Conservation (phyloP, 129 eudicot genomes). For the Logfia minima region DNA sequence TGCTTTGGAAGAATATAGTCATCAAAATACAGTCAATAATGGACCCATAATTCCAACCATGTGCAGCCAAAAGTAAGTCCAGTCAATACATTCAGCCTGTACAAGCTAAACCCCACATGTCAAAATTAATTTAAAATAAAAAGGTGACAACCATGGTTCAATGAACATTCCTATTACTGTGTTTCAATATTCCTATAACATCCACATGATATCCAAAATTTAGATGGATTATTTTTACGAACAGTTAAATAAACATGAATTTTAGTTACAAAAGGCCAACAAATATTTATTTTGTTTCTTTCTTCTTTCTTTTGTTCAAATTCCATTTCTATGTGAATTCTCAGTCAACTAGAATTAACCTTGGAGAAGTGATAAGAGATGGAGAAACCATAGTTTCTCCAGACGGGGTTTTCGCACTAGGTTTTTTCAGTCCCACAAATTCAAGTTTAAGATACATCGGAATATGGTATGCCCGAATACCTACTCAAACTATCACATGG, state of each 20-base stretch:
- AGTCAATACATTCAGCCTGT: slow-evolving; percentile 13
- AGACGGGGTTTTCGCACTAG: slow-evolving; percentile 34
- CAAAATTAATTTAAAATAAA: neutral
- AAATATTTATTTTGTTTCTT: slow-evolving; percentile 9
- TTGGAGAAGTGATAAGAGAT: slow-evolving; percentile 42
- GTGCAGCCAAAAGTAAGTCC: neutral
- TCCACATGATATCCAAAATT: neutral
- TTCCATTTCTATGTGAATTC: slow-evolving; percentile 13
- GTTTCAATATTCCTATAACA: neutral
- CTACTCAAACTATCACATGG: slow-evolving; percentile 47
- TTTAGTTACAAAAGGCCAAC: slow-evolving; percentile 21
- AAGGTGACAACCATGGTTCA: slow-evolving; percentile 2
- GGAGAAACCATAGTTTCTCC: slow-evolving; percentile 45
- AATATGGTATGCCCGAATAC: slow-evolving; percentile 43
- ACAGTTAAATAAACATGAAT: slow-evolving; percentile 31
- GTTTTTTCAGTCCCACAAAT: slow-evolving; percentile 51
- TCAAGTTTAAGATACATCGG: slow-evolving; percentile 44
- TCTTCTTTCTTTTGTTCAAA: slow-evolving; percentile 22
- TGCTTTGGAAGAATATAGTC: neutral
- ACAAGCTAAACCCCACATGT: neutral
- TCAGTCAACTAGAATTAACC: slow-evolving; percentile 34
- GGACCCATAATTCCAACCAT: neutral
- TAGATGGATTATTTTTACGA: neutral
- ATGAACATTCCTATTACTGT: slow-evolving; percentile 15
- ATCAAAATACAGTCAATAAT: neutral